phyloP scores from a whole-genome alignment of 1,284 basidiomycete genomes.

The Cutaneotrichosporon sp. region DNA sequence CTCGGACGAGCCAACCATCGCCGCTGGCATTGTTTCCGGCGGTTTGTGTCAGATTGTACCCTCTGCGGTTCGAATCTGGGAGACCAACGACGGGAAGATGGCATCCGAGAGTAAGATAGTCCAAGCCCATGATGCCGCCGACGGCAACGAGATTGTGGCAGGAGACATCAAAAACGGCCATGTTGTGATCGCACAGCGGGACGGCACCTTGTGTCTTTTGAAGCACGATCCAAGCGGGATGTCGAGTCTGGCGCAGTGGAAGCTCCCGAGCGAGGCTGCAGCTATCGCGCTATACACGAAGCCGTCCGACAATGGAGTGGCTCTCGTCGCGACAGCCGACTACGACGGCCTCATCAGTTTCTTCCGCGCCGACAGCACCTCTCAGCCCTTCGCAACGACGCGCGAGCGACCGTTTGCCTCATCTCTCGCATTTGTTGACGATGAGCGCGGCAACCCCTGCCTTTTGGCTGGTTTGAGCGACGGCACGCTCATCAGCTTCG shows the following conservation, averaged over 20 bases:
- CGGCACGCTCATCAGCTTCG: slow-evolving; percentile 66
- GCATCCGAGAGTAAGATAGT: not conserved
- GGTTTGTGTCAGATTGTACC: slow-evolving; percentile 66
- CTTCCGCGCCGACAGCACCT: not conserved
- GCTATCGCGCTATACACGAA: not conserved
- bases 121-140: not conserved
- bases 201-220: not conserved
- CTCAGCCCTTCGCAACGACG: slow-evolving; percentile 11
- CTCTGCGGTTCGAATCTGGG: slow-evolving; percentile 53
- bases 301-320: not conserved
- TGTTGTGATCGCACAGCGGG: slow-evolving; percentile 60
- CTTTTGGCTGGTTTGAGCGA: slow-evolving; percentile 75
- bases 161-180: slow-evolving; percentile 63
- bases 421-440: slow-evolving; percentile 38
- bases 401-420: slow-evolving; percentile 21
- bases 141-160: slow-evolving; percentile 57
- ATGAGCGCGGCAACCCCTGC: slow-evolving; percentile 48
- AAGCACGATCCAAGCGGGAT: not conserved
- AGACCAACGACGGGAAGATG: slow-evolving; percentile 10
- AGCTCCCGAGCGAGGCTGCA: not conserved
- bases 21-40: slow-evolving; percentile 53
- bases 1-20: slow-evolving; percentile 58
- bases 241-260: slow-evolving; percentile 6
- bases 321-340: not conserved
- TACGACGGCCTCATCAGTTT: not conserved